Evolutionary conservation across 768 basidiomycete species (phyloP).

Genomic region (Mycena vitilis): DNA sequence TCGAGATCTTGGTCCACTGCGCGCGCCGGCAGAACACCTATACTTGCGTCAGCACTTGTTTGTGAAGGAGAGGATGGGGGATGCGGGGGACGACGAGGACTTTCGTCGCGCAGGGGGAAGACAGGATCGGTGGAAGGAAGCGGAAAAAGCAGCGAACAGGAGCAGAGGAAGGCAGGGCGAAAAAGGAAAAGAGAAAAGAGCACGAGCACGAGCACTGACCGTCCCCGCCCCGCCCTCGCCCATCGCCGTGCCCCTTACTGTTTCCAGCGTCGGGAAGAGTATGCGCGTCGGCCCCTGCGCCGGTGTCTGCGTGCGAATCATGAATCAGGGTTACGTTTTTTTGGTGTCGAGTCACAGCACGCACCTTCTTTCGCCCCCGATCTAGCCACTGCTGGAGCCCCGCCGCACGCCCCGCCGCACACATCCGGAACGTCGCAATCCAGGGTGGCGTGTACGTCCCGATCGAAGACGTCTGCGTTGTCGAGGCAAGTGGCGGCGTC

Average conservation of each 20-base stretch:
- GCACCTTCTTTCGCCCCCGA: constrained; percentile 36
- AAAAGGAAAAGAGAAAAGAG: constrained; percentile 30
- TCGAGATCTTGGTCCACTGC: constrained; percentile 53
- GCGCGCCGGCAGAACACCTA: constrained; percentile 64
- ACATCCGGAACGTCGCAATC: constrained; percentile 68
- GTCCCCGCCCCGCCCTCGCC: constrained; percentile 71
- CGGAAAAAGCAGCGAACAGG: no score
- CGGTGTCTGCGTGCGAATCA: constrained; percentile 7
- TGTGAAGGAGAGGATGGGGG: neutral
- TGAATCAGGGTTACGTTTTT: no score
- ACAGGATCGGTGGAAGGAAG: no score
- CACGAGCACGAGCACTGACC: neutral
- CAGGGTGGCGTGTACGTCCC: constrained; percentile 69
- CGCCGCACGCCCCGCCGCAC: constrained; percentile 58
- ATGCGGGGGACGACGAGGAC: no score
- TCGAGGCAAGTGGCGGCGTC: neutral
- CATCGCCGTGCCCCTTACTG: constrained; percentile 58
- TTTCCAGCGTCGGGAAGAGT: constrained; percentile 66
- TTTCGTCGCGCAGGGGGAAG: no score
- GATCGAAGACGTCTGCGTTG: constrained; percentile 67
- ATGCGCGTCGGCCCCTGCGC: constrained; percentile 50
- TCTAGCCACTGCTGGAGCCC: constrained; percentile 60
- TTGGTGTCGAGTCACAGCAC: no score
- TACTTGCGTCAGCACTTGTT: neutral
- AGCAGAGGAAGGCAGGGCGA: no score